Conservation (phyloP, 352 stramenopile species). For the Phytophthora agathidicida region DNA sequence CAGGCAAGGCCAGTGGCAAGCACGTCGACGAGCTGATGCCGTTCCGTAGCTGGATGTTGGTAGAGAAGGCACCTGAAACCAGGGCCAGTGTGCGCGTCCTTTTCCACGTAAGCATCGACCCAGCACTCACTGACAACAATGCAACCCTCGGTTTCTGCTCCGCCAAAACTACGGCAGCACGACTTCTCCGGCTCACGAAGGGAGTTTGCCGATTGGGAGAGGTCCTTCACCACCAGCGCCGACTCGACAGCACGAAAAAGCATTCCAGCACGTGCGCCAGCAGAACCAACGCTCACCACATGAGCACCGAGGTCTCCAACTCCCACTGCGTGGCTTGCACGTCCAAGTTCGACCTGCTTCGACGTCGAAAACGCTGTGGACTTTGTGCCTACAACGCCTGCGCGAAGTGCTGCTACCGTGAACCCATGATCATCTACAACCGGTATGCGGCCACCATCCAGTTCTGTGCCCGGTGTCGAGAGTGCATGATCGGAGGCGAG, state of each 20-base stretch:
- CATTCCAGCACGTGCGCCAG: conserved; percentile 1
- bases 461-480: conserved; percentile 41
- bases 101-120: conserved; percentile 32
- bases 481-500: conserved; percentile 42
- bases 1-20: conserved; percentile 39
- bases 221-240: conserved; percentile 29
- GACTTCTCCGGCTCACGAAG: conserved; percentile 33
- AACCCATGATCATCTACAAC: conserved; percentile 49
- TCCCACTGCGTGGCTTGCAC: conserved; percentile 47
- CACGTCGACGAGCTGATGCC: conserved; percentile 36
- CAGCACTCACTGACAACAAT: conserved; percentile 6
- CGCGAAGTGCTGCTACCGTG: conserved; percentile 37
- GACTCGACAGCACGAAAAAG: conserved; percentile 9
- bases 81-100: conserved; percentile 36
- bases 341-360: conserved; percentile 35
- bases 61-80: conserved; percentile 35
- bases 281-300: not conserved
- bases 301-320: conserved; percentile 27
- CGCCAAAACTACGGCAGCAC: conserved; percentile 27
- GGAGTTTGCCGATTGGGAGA: conserved; percentile 38
- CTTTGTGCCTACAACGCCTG: conserved; percentile 45
- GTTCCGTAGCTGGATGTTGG: conserved; percentile 30
- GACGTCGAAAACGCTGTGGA: conserved; percentile 33
- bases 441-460: conserved; percentile 40
- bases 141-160: conserved; percentile 24